Evolutionary conservation across 2,329 filamentous ascomycete genomes (phyloP).

Genomic region (Monilinia vaccinii-corymbosi): DNA sequence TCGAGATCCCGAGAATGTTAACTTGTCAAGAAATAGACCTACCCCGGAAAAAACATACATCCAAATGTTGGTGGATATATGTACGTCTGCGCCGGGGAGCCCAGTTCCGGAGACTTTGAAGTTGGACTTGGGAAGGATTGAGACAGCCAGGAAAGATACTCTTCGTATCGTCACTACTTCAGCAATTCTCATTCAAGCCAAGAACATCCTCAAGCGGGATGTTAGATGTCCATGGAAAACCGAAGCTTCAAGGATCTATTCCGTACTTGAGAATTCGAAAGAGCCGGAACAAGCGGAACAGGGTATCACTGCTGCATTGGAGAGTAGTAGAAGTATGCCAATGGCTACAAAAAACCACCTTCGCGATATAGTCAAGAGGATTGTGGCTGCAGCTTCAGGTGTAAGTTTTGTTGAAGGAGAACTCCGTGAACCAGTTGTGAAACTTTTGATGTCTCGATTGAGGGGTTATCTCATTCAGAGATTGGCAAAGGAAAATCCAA

Average conservation of each 20-base stretch:
- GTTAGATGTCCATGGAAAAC: slow-evolving; percentile 69
- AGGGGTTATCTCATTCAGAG: slow-evolving; percentile 57
- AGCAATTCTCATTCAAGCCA: slow-evolving; percentile 68
- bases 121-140: slow-evolving; percentile 57
- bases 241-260: slow-evolving; percentile 62
- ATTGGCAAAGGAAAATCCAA: slow-evolving; percentile 50
- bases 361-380: slow-evolving; percentile 47
- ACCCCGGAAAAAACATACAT: slow-evolving; percentile 64
- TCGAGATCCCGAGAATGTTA: slow-evolving; percentile 60
- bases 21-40: slow-evolving; percentile 51
- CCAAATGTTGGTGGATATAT: slow-evolving; percentile 65
- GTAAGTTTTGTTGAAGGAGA: slow-evolving; percentile 20
- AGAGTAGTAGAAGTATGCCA: slow-evolving; percentile 55
- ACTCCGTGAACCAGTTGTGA: slow-evolving; percentile 47
- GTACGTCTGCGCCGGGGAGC: slow-evolving; percentile 53
- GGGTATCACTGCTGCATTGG: slow-evolving; percentile 53
- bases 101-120: slow-evolving; percentile 65
- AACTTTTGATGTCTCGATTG: slow-evolving; percentile 59
- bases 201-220: slow-evolving; percentile 75
- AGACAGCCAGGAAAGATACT: slow-evolving; percentile 45
- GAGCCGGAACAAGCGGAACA: slow-evolving; percentile 42
- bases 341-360: slow-evolving; percentile 51
- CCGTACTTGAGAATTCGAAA: slow-evolving; percentile 52
- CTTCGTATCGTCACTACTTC: slow-evolving; percentile 63
- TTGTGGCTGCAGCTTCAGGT: slow-evolving; percentile 32